phyloP scores from a whole-genome alignment of 2,329 filamentous ascomycete species.

The Fusarium solani-melongenae region DNA sequence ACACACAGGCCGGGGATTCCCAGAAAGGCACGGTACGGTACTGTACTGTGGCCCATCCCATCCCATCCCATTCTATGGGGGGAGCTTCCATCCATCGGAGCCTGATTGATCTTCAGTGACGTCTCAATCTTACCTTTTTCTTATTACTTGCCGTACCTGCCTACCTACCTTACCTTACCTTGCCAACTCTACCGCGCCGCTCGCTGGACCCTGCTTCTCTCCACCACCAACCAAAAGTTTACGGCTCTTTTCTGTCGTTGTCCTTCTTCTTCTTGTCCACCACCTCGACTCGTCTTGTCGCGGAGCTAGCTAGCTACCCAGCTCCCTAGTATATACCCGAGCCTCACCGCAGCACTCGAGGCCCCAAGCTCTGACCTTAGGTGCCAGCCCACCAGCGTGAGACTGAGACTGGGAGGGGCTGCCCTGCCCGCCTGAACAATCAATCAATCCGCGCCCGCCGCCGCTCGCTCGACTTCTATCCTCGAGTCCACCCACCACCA shows the following conservation, averaged over 20 bases:
- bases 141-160: neutral
- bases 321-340: neutral
- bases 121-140: conserved; percentile 32
- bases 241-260: neutral
- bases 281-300: neutral
- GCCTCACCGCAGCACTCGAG: conserved; percentile 7
- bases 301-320: neutral
- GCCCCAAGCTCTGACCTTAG: neutral
- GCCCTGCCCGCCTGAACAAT: conserved; percentile 24
- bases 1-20: neutral
- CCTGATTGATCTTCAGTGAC: conserved; percentile 42
- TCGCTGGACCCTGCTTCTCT: conserved; percentile 30
- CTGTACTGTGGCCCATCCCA: conserved; percentile 1
- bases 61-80: neutral
- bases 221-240: conserved; percentile 15
- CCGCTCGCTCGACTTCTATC: conserved; percentile 24
- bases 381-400: neutral
- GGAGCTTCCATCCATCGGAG: conserved; percentile 29
- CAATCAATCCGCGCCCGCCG: conserved; percentile 24
- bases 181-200: conserved; percentile 2
- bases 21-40: neutral
- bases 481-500: conserved; percentile 36
- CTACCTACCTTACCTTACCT: conserved; percentile 10
- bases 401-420: conserved; percentile 32
- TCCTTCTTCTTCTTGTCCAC: neutral